A percentile compares a stretch with the other conserved stretches of the same genome.
Evolutionary conservation across 1,139 yeast species (phyloP).

Genomic region (Arxiozyma telluris): DNA sequence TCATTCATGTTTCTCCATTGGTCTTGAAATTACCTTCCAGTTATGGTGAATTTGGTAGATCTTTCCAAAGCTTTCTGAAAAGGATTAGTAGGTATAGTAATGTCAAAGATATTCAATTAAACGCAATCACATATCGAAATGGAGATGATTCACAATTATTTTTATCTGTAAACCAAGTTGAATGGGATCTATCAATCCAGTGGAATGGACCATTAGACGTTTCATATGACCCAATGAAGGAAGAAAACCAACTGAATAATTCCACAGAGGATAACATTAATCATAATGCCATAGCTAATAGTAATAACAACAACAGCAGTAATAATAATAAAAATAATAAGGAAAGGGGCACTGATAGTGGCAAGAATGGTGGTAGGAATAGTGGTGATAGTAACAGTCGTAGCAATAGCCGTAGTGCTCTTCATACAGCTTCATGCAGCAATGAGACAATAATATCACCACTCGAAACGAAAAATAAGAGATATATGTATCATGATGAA

Average conservation of each 20-base stretch:
- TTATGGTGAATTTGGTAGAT: constrained; percentile 24
- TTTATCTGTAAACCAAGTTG: constrained; percentile 25
- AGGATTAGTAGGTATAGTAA: constrained; percentile 27
- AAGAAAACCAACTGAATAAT: not conserved
- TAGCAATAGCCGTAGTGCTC: not conserved
- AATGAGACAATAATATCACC: not conserved
- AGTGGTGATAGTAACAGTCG: not conserved
- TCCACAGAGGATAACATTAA: not conserved
- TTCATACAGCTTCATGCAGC: not conserved
- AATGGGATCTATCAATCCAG: constrained; percentile 27
- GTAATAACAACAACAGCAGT: not conserved
- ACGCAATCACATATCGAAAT: constrained; percentile 12
- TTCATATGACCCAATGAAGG: constrained; percentile 7
- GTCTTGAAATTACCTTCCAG: constrained; percentile 25
- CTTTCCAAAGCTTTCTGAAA: constrained; percentile 25
- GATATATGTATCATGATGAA: not conserved
- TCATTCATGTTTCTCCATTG: constrained; percentile 20
- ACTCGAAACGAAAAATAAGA: not conserved
- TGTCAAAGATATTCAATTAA: constrained; percentile 21
- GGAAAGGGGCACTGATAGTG: not conserved
- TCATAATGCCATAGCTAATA: not conserved
- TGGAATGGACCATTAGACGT: constrained; percentile 30
- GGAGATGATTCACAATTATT: constrained; percentile 15
- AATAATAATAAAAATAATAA: not conserved
- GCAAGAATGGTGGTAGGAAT: not conserved